Conservation (phyloP, 2,329 filamentous ascomycete genomes). For the Nemania serpens region DNA sequence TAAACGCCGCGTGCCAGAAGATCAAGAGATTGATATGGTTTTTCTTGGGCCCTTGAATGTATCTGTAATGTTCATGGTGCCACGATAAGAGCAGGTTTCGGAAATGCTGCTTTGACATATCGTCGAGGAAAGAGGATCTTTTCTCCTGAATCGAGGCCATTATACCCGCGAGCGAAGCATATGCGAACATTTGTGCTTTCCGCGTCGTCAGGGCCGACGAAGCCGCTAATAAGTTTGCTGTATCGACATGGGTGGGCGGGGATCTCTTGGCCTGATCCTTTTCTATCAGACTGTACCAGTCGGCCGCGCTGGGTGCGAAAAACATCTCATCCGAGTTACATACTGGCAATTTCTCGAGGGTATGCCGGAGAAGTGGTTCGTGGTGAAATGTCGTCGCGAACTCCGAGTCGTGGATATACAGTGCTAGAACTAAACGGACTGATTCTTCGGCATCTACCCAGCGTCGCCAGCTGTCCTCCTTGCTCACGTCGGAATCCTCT, state of each 20-base stretch:
- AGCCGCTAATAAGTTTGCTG: neutral
- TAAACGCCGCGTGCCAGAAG: constrained; percentile 26
- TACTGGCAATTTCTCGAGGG: constrained; percentile 14
- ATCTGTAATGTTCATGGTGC: constrained; percentile 22
- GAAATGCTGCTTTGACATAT: constrained; percentile 19
- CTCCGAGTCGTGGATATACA: constrained; percentile 26
- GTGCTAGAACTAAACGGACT: constrained; percentile 23
- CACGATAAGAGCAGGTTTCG: constrained; percentile 22
- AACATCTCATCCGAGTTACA: constrained; percentile 25
- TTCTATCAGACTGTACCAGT: constrained; percentile 20
- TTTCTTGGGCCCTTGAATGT: constrained; percentile 20
- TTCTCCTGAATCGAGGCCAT: constrained; percentile 24
- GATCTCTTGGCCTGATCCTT: constrained; percentile 3
- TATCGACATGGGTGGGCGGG: neutral
- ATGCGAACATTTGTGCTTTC: constrained; percentile 24
- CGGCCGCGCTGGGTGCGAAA: constrained; percentile 20
- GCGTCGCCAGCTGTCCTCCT: constrained; percentile 22
- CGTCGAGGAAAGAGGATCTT: constrained; percentile 17
- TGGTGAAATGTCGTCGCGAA: constrained; percentile 27
- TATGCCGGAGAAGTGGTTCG: constrained; percentile 21
- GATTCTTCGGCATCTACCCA: constrained; percentile 26
- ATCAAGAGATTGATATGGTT: constrained; percentile 26
- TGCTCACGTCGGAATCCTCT: constrained; percentile 11
- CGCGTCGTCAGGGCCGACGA: constrained; percentile 1
- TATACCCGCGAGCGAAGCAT: constrained; percentile 25